phyloP scores from a whole-genome alignment of 345 rosid species.

The Eucalyptus sp. region DNA sequence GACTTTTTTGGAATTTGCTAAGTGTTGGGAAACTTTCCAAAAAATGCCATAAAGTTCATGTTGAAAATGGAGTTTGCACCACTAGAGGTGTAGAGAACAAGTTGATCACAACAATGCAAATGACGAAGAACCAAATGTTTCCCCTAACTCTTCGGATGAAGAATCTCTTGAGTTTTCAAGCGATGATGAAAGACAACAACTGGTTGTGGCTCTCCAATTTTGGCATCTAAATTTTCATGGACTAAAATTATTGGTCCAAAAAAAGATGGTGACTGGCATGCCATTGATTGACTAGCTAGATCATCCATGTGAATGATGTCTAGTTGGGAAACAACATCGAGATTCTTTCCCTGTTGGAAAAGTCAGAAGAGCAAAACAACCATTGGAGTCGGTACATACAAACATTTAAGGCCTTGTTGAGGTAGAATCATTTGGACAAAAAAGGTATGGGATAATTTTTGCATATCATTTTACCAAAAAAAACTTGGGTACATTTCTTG shows the following conservation, averaged over 20 bases:
- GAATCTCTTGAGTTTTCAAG: neutral
- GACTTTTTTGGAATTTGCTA: neutral
- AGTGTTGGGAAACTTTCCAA: neutral
- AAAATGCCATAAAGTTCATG: neutral
- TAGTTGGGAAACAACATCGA: neutral
- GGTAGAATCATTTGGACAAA: neutral
- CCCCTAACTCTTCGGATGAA: neutral
- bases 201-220: neutral
- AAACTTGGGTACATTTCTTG: neutral
- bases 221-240: accelerated
- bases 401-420: accelerated
- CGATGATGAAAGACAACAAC: neutral
- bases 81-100: neutral
- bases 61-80: neutral
- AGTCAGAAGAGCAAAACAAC: neutral
- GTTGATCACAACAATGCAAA: neutral
- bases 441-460: neutral
- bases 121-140: neutral
- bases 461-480: no score
- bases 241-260: neutral
- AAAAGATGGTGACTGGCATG: neutral
- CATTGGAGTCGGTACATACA: neutral
- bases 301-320: neutral
- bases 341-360: neutral
- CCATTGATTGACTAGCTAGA: accelerated